Evolutionary conservation across 257 asterid species (phyloP).

Genomic region (Apocynum venetum): DNA sequence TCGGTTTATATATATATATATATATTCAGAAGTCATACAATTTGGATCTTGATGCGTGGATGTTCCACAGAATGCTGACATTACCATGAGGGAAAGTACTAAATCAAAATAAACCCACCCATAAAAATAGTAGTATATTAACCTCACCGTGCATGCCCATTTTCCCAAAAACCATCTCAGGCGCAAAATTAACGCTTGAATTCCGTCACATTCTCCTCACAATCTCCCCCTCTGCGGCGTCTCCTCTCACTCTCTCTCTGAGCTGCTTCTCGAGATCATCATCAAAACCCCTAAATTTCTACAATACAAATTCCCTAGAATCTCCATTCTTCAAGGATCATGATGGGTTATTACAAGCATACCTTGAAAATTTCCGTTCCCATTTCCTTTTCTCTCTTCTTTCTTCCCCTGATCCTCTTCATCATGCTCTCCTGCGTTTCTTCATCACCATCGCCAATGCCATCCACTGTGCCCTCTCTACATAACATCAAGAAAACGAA

Average conservation of each 20-base stretch:
- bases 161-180: background rate
- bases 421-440: slow-evolving; percentile 21
- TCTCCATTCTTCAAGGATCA: slow-evolving; percentile 13
- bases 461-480: background rate
- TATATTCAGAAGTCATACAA: slow-evolving; percentile 14
- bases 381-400: slow-evolving; percentile 12
- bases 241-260: background rate
- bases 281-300: background rate
- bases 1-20: no score
- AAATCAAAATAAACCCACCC: background rate
- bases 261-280: slow-evolving; percentile 16
- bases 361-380: background rate
- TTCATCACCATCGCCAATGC: background rate
- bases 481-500: background rate
- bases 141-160: background rate
- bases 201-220: background rate
- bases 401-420: slow-evolving; percentile 21
- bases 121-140: background rate
- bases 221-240: background rate
- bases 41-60: slow-evolving; percentile 33
- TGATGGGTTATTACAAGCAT: slow-evolving; percentile 13
- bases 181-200: no score
- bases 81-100: slow-evolving; percentile 21
- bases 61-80: slow-evolving; percentile 43
- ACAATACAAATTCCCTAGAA: slow-evolving; percentile 2